Evolutionary conservation across 176 grass and related monocot genomes (phyloP), one percentile per base, ranked within the genome.

Genomic region (Paspalum vaginatum): DNA sequence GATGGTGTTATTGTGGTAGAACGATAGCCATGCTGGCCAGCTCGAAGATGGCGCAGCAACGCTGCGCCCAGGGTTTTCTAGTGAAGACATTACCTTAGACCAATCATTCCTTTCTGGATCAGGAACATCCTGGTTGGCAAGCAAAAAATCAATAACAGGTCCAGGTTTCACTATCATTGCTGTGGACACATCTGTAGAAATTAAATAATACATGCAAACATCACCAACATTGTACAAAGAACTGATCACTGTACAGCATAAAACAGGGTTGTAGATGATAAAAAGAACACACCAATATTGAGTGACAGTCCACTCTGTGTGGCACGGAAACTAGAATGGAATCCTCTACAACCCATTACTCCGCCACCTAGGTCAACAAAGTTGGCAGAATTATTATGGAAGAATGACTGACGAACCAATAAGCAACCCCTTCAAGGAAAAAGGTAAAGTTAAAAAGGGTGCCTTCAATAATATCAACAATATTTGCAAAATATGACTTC

Each of bases 141-240:
- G 79, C 13, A 73, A 43, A 71, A 82, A 82, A 18, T 41, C 45
- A 62, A 82, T 82, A 8, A 82, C 68, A 50, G 56, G 57, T 18
- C 79, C 79, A 26, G 79, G 45, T 62, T 5, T 40, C 20, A 82
- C 68, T 39, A 82, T 48, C 68, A 27, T 64, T 17, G 32, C 17
- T 0, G 79, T 82, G 32, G 79, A 82, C 11, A 82, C 59, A 63
- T 82, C 79, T 82, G 45, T 65, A 81, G 11, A 59, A 70, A 79
- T 55, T n/a, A 9, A n/a, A 55, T n/a, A 55, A n/a, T 32, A 32
- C 32, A 32, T 32, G 32, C 32, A 32, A 32, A 32, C 32, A 32
- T 32, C 32, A 32, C 32, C 32, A 32, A 32, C 32, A 32, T 32
- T 32, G 32, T 32, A 32, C 32, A 32, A n/a, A n/a, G 32, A 32